Evolutionary conservation across 176 grass and related monocot species (phyloP).

Genomic region (Coix lacrymajobi): DNA sequence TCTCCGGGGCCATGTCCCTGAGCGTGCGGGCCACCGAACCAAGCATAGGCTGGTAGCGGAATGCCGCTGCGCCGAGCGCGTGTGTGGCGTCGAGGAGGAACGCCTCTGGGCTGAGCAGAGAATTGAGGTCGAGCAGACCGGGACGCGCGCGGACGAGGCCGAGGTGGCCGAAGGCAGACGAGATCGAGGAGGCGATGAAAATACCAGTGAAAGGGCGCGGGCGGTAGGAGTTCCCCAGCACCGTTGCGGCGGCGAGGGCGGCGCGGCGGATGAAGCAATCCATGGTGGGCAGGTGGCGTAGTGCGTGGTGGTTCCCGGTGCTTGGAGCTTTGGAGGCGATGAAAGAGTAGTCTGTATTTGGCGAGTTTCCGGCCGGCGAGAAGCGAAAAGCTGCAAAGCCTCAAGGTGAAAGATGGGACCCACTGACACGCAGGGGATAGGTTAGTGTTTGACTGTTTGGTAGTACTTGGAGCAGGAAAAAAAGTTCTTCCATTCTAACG

Average conservation of each 20-base stretch:
- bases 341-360: too few relatives aligned
- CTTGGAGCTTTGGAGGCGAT: too few relatives aligned
- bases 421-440: too few relatives aligned
- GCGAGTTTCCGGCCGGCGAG: too few relatives aligned
- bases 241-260: neutral
- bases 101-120: neutral
- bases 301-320: too few relatives aligned
- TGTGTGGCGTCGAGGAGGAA: conserved; percentile 2
- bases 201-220: neutral
- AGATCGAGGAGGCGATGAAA: neutral
- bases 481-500: too few relatives aligned
- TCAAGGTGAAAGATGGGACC: too few relatives aligned
- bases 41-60: neutral
- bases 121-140: neutral
- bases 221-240: neutral
- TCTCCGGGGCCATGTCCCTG: neutral
- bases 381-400: too few relatives aligned
- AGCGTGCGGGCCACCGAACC: neutral
- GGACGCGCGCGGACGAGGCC: conserved; percentile 4
- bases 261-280: neutral
- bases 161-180: neutral
- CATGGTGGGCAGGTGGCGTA: neutral
- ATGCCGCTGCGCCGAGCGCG: neutral
- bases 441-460: too few relatives aligned
- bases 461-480: too few relatives aligned